Conservation (phyloP, 768 basidiomycete genomes). For the Tricholoma sp. region DNA sequence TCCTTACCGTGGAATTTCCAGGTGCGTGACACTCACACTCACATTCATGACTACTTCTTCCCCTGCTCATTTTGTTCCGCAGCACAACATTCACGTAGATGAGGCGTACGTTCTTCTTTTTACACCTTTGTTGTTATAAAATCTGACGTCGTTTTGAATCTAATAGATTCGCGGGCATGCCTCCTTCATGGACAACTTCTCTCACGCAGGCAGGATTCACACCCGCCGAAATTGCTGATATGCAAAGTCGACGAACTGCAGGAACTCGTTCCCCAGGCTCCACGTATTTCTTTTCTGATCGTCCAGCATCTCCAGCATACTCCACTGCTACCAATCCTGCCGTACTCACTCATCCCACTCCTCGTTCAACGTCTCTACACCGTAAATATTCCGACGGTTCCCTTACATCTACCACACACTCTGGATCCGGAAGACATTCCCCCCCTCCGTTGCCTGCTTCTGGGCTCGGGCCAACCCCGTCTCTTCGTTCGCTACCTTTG, state of each 20-base stretch:
- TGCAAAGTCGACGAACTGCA: slow-evolving; percentile 40
- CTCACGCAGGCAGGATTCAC: slow-evolving; percentile 58
- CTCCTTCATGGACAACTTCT: slow-evolving; percentile 68
- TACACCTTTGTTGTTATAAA: neutral
- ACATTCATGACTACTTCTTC: neutral
- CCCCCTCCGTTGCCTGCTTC: slow-evolving; percentile 4
- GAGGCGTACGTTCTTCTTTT: slow-evolving; percentile 46
- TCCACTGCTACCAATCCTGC: slow-evolving; percentile 7
- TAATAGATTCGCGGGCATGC: slow-evolving; percentile 55
- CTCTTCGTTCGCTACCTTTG: slow-evolving; percentile 15
- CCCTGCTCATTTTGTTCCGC: slow-evolving; percentile 3
- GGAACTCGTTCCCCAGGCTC: slow-evolving; percentile 29
- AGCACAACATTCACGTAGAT: slow-evolving; percentile 81
- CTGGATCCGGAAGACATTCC: neutral
- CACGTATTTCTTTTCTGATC: slow-evolving; percentile 29
- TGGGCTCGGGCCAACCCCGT: slow-evolving; percentile 12
- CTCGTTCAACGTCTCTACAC: slow-evolving; percentile 31
- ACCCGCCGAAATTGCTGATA: slow-evolving; percentile 63
- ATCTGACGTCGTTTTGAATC: slow-evolving; percentile 1
- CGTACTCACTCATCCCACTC: slow-evolving; percentile 24
- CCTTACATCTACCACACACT: slow-evolving; percentile 9
- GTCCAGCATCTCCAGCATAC: slow-evolving; percentile 30
- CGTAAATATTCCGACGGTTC: slow-evolving; percentile 28
- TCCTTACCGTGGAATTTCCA: slow-evolving; percentile 74
- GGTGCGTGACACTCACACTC: slow-evolving; percentile 31